These are phyloP conservation scores for Penicillium ucsense DNA, from an alignment of 495 filamentous ascomycete species.

Conservation along the genomic window DNA sequence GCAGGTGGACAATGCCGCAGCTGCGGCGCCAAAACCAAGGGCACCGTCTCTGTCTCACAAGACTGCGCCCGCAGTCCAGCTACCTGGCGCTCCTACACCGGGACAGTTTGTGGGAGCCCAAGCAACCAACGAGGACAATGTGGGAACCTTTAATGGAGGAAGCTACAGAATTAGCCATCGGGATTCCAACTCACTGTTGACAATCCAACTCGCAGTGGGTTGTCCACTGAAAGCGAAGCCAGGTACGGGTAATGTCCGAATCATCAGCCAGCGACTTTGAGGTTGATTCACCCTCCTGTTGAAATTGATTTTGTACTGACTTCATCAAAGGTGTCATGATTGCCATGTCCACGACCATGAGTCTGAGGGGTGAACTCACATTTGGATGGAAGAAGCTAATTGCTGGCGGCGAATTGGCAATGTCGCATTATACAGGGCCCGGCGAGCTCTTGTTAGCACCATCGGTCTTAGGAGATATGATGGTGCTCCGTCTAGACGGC, in stretches of 20 bases:
- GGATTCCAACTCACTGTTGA: slow-evolving; percentile 82
- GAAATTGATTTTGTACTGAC: too few relatives aligned
- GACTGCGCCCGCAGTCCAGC: neutral
- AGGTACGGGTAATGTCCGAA: slow-evolving; percentile 34
- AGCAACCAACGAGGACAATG: slow-evolving; percentile 57
- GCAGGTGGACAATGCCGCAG: neutral
- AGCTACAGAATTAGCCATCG: slow-evolving; percentile 89
- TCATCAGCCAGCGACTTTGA: too few relatives aligned
- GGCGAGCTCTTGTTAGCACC: slow-evolving; percentile 85
- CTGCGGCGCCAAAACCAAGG: too few relatives aligned
- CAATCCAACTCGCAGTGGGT: slow-evolving; percentile 80
- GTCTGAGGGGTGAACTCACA: slow-evolving; percentile 67
- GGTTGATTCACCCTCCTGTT: too few relatives aligned
- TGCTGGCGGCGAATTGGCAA: slow-evolving; percentile 67
- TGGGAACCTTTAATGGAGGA: slow-evolving; percentile 93
- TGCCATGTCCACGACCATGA: slow-evolving; percentile 83
- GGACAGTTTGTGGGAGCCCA: slow-evolving; percentile 51
- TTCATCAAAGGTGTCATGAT: slow-evolving; percentile 65
- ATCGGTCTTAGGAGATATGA: slow-evolving; percentile 73
- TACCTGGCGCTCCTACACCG: slow-evolving; percentile 34
- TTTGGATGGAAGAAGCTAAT: slow-evolving; percentile 82
- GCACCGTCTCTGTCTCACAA: slow-evolving; percentile 6
- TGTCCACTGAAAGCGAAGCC: slow-evolving; percentile 77
- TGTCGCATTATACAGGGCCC: slow-evolving; percentile 79
- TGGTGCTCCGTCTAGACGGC: slow-evolving; percentile 60